phyloP scores from a whole-genome alignment of 345 rosid genomes.

The Hevea brasiliensis region DNA sequence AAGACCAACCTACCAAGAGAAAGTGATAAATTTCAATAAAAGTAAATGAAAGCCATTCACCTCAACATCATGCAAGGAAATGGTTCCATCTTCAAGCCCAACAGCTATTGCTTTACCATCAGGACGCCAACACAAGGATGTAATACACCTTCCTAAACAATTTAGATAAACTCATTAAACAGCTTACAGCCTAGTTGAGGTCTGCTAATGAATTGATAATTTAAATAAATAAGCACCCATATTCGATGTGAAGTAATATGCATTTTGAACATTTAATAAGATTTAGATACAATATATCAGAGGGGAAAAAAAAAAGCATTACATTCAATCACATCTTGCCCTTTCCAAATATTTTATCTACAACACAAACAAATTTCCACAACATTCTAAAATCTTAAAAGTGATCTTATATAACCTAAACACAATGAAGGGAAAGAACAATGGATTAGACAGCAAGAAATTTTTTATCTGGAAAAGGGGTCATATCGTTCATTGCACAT shows the following conservation, averaged over 20 bases:
- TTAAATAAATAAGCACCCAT: neutral
- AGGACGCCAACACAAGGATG: constrained; percentile 87
- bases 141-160: constrained; percentile 52
- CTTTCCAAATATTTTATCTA: neutral
- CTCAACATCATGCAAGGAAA: constrained; percentile 85
- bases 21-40: neutral
- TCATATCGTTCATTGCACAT: too few species aligned
- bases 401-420: neutral
- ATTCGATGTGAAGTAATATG: neutral
- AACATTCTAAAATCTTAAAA: neutral
- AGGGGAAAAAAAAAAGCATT: neutral
- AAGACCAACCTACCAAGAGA: neutral
- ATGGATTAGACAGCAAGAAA: too few species aligned
- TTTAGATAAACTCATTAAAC: neutral
- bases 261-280: neutral
- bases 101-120: constrained; percentile 84
- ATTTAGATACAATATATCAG: neutral
- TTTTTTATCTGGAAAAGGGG: too few species aligned
- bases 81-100: constrained; percentile 84
- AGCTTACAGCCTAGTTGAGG: neutral
- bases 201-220: neutral
- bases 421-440: too few species aligned
- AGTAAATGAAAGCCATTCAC: constrained; percentile 30
- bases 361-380: too few species aligned
- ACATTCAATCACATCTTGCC: neutral